phyloP scores from a whole-genome alignment of 768 basidiomycete genomes.

The Tulasnella sp. region DNA sequence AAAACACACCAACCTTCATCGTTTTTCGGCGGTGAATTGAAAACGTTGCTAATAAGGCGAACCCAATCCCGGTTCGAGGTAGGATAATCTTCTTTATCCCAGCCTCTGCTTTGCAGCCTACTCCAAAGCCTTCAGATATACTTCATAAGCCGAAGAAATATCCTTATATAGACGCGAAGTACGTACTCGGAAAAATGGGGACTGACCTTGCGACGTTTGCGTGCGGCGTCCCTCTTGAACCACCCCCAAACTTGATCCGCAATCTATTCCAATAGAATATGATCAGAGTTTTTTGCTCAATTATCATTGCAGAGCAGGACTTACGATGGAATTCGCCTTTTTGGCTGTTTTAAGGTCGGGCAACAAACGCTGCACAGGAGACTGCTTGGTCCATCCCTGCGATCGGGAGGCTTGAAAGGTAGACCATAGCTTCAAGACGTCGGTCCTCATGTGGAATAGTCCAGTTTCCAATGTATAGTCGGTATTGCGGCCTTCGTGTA shows the following conservation, averaged over 20 bases:
- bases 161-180: not conserved
- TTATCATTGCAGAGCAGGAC: not conserved
- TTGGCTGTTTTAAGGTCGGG: not conserved
- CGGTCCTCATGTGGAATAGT: not conserved
- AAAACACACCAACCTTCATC: not conserved
- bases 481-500: not conserved
- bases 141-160: not conserved
- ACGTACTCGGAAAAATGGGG: not conserved
- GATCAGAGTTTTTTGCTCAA: not conserved
- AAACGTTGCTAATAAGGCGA: not conserved
- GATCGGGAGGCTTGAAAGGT: not conserved
- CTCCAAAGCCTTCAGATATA: not conserved
- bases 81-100: not conserved
- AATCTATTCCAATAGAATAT: not conserved
- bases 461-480: not conserved
- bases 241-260: not conserved
- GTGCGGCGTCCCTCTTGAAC: not conserved
- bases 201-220: not conserved
- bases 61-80: not conserved
- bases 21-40: not conserved
- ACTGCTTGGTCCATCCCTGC: not conserved
- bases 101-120: not conserved
- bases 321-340: not conserved
- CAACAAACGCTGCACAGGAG: not conserved
- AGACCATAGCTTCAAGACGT: not conserved